Evolutionary conservation across 2,329 filamentous ascomycete species (phyloP), one percentile per base, ranked within the genome.

Genomic region (Fusarium sp.): DNA sequence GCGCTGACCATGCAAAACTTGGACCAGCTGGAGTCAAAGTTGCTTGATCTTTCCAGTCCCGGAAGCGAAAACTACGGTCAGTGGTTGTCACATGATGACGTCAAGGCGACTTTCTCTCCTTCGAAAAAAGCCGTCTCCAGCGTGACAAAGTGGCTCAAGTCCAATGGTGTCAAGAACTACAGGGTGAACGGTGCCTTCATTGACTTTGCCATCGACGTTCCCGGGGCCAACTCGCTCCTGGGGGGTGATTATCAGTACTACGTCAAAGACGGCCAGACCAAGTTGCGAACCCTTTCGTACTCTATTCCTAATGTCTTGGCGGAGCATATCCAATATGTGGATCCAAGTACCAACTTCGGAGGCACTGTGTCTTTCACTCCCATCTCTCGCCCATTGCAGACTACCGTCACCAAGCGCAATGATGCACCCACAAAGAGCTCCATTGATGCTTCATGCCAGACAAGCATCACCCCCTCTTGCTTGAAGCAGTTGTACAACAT

Each of bases 401-500:
- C 65, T 18, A 23, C 10, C 2, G 11, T 48, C 1, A 28, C 43
- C 2, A 34, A 61, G 50, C 53, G 60, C 50, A 60, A 62, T 48
- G 12, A 39, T 0, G 27, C 51, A 8, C 39, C 65, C 12, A 53
- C 51, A 12, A 69, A 65, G 65, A 68, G 65, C 46, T 53, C 65
- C 0, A 46, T 69, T 6, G 66, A 69, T 23, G 65, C 65, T 15
- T 69, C 65, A 6, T 69, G 65, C 47, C 66, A 69, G 9, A 69
- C 60, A 18, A 69, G 66, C 55, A 69, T 69, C 1, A 69, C 65
- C 1, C 66, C 66, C 0, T 61, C 65, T 10, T 69, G 66, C 9
- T 30, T 69, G 15, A 69, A 69, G 55, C 66, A 69, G n/a, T 43
- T 69, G 55, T 69, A 69, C 55, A 69, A 68, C 28, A 47, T 69